Evolutionary conservation across 768 basidiomycete species (phyloP), one percentile per base, ranked within the genome.

Genomic region (Mycena maculata): DNA sequence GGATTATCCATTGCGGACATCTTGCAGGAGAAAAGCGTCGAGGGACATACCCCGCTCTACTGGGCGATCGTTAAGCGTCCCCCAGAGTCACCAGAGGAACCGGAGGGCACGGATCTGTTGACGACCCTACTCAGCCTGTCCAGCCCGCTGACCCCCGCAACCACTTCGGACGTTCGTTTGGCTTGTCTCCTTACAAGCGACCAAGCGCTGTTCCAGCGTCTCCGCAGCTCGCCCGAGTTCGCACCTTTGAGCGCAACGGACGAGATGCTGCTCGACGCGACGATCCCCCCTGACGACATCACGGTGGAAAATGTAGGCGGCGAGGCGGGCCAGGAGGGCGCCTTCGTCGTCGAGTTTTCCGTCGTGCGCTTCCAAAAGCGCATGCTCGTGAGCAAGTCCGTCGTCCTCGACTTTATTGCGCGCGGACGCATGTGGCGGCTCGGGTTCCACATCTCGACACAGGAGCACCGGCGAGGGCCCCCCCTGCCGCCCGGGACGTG

Each of bases 131-230:
- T 67, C 53, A 53, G 56, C 22, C 57, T 67, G 7, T 86, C 90
- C 0, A 79, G 83, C 0, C 85, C 85, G 0, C 72, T 86, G 11
- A 79, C 71, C 0, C 74, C 73, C 30, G 71, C 73, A 18, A 88
- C 88, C 0, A 75, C 87, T 8, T 83, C 83, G 4, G 92, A 94
- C 33, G 80, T 92, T 25, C 86, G 90, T 2, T 82, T 86, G 9
- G 92, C 90, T 0, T 94, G 92, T 71, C 78, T 92, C 33, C 77
- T 88, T 28, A 86, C 83, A 7, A 88, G 87, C 1, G 88, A 91
- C 73, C 84, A 91, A 63, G 79, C 75, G 3, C 78, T 91, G 3
- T 91, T 91, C 76, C 87, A 89, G 67, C 83, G 87, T 0, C 79
- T 91, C 22, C 79, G 87, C 2, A 81, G 81, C 63, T 84, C 84